Evolutionary conservation across 1,284 basidiomycete species (phyloP).

Genomic region (Moesziomyces sp.): DNA sequence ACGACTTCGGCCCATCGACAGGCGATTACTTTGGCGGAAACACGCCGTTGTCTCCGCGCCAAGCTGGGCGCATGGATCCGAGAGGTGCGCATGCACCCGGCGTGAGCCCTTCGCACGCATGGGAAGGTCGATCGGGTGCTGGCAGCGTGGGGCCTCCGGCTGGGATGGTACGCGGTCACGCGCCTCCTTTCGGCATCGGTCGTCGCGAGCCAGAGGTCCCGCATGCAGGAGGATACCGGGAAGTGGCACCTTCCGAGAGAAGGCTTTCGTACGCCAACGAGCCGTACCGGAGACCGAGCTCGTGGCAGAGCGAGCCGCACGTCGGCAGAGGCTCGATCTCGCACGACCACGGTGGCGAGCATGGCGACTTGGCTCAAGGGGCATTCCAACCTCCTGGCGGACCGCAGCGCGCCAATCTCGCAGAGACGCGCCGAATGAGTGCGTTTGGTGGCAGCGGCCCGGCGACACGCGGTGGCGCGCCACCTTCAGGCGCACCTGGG

Average conservation of each 20-base stretch:
- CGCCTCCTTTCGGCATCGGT: constrained; percentile 12
- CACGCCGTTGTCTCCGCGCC: constrained; percentile 26
- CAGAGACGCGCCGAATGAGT: constrained; percentile 21
- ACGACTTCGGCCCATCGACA: constrained; percentile 1
- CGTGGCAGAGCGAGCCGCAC: constrained; percentile 26
- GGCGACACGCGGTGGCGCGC: not conserved
- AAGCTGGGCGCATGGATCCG: constrained; percentile 14
- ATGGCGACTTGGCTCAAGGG: constrained; percentile 4
- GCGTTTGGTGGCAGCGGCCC: constrained; percentile 7
- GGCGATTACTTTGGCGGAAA: constrained; percentile 21
- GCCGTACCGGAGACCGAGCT: constrained; percentile 10
- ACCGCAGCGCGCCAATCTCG: constrained; percentile 2
- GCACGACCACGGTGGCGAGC: constrained; percentile 8
- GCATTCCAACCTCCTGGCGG: constrained; percentile 16
- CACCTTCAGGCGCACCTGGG: constrained; percentile 1
- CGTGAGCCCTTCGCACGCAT: constrained; percentile 6
- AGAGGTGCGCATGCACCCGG: constrained; percentile 12
- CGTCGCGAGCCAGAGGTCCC: constrained; percentile 20
- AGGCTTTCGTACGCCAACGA: constrained; percentile 21
- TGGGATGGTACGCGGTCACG: not conserved
- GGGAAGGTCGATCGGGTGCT: constrained; percentile 14
- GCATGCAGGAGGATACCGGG: constrained; percentile 4
- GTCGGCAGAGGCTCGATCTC: constrained; percentile 4
- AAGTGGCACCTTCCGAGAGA: constrained; percentile 11
- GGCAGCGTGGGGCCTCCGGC: constrained; percentile 1